These are phyloP conservation scores for Metschnikowia sp. DNA, from an alignment of 805 yeast species.

Conservation along the genomic window DNA sequence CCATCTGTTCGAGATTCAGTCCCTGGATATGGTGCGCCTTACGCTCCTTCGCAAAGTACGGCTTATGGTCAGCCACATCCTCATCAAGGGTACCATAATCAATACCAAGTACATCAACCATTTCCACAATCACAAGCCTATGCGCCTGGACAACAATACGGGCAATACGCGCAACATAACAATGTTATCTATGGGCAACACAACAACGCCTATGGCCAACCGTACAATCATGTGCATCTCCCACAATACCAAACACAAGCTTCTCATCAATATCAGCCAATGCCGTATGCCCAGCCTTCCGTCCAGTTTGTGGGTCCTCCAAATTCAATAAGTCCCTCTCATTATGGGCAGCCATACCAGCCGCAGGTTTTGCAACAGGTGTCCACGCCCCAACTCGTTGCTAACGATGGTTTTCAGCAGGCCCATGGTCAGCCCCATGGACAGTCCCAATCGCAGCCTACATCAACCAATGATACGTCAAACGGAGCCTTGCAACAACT, in stretches of 20 bases:
- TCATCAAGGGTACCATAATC: background rate
- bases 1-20: background rate
- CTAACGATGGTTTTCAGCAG: background rate
- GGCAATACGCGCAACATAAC: slow-evolving; percentile 11
- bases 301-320: slow-evolving; percentile 3
- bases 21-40: background rate
- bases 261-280: slow-evolving; percentile 18
- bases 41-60: background rate
- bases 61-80: slow-evolving; percentile 1
- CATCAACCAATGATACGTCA: too few relatives aligned
- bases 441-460: too few relatives aligned
- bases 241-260: background rate
- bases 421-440: too few relatives aligned
- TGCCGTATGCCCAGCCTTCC: slow-evolving; percentile 22
- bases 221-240: slow-evolving; percentile 4
- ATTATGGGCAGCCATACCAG: slow-evolving; percentile 14
- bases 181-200: too few relatives aligned
- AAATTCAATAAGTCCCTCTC: slow-evolving; percentile 18
- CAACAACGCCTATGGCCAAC: slow-evolving; percentile 11
- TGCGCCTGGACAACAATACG: slow-evolving; percentile 6
- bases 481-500: slow-evolving; percentile 15
- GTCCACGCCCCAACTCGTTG: background rate
- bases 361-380: slow-evolving; percentile 5
- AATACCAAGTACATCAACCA: slow-evolving; percentile 5
- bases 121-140: slow-evolving; percentile 5